These are phyloP conservation scores for Aureoboletus auriporus DNA, from an alignment of 768 basidiomycete genomes.

Conservation along the genomic window DNA sequence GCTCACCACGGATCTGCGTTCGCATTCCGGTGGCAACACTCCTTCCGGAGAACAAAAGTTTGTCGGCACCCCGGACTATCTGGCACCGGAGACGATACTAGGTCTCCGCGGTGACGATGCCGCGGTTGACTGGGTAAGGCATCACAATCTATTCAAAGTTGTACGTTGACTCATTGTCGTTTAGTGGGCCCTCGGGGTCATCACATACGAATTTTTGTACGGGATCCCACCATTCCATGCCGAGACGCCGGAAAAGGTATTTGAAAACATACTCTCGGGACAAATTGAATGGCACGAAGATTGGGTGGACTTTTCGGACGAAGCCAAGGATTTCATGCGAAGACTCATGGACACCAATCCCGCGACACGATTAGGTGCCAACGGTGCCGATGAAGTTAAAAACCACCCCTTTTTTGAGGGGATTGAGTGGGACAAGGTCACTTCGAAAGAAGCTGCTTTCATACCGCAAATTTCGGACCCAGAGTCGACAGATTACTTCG, in stretches of 20 bases:
- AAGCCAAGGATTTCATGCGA: conserved; percentile 88
- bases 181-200: conserved; percentile 98
- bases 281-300: conserved; percentile 96
- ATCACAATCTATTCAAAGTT: conserved; percentile 7
- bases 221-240: conserved; percentile 98
- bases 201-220: conserved; percentile 97
- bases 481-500: conserved; percentile 99
- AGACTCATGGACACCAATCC: conserved; percentile 81
- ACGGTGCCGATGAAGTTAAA: conserved; percentile 92
- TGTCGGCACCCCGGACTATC: conserved; percentile 96
- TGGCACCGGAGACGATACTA: conserved; percentile 93
- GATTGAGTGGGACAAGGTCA: conserved; percentile 92
- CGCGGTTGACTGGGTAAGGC: conserved; percentile 90
- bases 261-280: conserved; percentile 95
- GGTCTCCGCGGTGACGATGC: conserved; percentile 94
- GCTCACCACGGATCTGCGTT: conserved; percentile 76
- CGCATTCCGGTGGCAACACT: conserved; percentile 58
- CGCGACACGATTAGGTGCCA: conserved; percentile 70
- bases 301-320: conserved; percentile 79
- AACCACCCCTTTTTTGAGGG: conserved; percentile 84
- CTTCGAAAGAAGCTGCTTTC: conserved; percentile 86
- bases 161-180: conserved; percentile 13
- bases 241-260: conserved; percentile 94
- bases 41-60: conserved; percentile 89
- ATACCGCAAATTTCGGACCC: conserved; percentile 94